A percentile compares a stretch with the other conserved stretches of the same genome.
phyloP scores from a whole-genome alignment of 1,139 yeast genomes.

The Saccharomyces hybrid region DNA sequence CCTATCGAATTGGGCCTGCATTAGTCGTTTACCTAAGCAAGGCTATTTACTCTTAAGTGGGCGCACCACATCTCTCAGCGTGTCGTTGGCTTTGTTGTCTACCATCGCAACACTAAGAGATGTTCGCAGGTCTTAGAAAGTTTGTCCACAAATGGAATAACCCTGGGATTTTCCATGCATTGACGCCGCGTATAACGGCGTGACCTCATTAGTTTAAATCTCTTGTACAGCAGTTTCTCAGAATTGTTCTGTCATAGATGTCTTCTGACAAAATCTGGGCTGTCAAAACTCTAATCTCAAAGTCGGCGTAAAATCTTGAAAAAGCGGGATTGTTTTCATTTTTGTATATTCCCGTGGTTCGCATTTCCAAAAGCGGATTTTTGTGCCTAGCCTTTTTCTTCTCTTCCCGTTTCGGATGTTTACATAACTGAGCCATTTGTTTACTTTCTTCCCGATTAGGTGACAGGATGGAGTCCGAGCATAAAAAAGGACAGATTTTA shows the following conservation, averaged over 20 bases:
- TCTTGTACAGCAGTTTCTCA: not conserved
- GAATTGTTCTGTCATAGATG: not conserved
- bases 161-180: conserved; percentile 1
- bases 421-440: not conserved
- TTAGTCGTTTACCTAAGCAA: not conserved
- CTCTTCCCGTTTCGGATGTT: not conserved
- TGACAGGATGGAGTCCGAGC: no score
- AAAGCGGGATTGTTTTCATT: not conserved
- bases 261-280: not conserved
- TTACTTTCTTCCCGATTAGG: not conserved
- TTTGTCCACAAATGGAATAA: not conserved
- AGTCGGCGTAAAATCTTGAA: not conserved
- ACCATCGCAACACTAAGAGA: not conserved
- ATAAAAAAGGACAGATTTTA: no score
- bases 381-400: not conserved
- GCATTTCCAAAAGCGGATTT: not conserved
- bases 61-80: not conserved
- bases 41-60: not conserved
- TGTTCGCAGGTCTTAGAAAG: not conserved
- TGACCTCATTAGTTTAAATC: not conserved
- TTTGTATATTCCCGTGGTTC: not conserved
- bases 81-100: not conserved
- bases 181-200: not conserved
- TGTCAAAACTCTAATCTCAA: not conserved
- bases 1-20: not conserved